Conservation (phyloP, 768 basidiomycete species). For the Asterophora parasitica region DNA sequence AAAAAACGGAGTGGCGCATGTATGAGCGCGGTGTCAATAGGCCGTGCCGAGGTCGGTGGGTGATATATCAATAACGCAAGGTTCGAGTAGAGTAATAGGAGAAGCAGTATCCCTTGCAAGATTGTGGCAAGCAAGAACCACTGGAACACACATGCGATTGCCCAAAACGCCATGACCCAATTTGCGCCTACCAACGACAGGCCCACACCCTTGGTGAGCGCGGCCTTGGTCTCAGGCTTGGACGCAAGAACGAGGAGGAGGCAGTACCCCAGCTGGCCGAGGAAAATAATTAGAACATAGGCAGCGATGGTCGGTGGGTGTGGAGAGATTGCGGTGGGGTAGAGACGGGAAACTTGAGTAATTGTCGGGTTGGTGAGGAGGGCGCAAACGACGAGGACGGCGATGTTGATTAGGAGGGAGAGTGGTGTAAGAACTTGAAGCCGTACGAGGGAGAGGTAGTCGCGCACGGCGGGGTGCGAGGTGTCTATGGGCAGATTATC, state of each 20-base stretch:
- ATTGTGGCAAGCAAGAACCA: constrained; percentile 76
- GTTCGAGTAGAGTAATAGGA: constrained; percentile 76
- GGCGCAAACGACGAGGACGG: constrained; percentile 63
- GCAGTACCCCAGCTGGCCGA: constrained; percentile 79
- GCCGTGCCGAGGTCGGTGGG: constrained; percentile 49
- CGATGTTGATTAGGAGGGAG: constrained; percentile 77
- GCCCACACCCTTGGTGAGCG: constrained; percentile 78
- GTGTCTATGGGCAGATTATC: constrained; percentile 54
- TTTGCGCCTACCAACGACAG: constrained; percentile 72
- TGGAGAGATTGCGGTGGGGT: constrained; percentile 74
- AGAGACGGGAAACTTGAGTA: constrained; percentile 32
- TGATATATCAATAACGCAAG: constrained; percentile 73
- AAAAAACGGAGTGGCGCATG: constrained; percentile 84
- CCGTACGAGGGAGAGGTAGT: constrained; percentile 63
- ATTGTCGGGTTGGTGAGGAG: constrained; percentile 64
- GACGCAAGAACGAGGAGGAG: constrained; percentile 65
- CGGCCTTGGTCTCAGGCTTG: constrained; percentile 75
- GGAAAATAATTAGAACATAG: constrained; percentile 58
- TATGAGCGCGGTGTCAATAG: constrained; percentile 77
- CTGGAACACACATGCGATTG: constrained; percentile 70
- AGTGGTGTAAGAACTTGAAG: constrained; percentile 87
- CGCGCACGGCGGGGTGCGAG: constrained; percentile 54
- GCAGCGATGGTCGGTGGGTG: constrained; percentile 48
- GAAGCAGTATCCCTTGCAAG: constrained; percentile 62
- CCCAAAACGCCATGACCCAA: constrained; percentile 77